Evolutionary conservation across 2,329 filamentous ascomycete genomes (phyloP).

Genomic region (Akanthomyces uredinophilus): DNA sequence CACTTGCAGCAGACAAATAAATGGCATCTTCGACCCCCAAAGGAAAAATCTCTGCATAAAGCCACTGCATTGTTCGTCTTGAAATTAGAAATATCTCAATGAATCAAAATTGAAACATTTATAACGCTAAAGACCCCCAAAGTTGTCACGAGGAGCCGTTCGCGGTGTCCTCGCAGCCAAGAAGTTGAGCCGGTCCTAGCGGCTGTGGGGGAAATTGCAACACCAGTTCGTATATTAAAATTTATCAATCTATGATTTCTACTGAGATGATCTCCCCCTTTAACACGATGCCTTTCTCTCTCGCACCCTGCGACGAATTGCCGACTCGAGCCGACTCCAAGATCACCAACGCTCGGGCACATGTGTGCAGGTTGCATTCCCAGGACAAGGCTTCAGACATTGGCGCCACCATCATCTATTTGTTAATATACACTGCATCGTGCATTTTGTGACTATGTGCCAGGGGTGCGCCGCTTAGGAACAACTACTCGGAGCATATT

Average conservation of each 20-base stretch:
- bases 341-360: too few relatives aligned
- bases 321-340: too few relatives aligned
- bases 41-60: neutral
- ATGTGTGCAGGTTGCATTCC: too few relatives aligned
- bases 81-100: neutral
- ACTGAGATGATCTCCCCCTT: neutral
- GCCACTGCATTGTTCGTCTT: neutral
- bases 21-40: too few relatives aligned
- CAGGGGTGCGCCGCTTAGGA: too few relatives aligned
- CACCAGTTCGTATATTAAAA: neutral
- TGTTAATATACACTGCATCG: too few relatives aligned
- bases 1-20: neutral
- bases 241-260: neutral
- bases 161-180: neutral
- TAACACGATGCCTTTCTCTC: neutral
- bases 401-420: too few relatives aligned
- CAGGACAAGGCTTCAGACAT: too few relatives aligned
- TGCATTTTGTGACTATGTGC: too few relatives aligned
- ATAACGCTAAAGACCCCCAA: neutral
- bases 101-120: neutral
- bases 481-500: too few relatives aligned
- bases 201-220: neutral
- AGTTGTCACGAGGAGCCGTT: neutral
- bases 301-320: too few relatives aligned
- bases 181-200: neutral